A percentile compares a stretch with the other conserved stretches of the same genome.
These are phyloP conservation scores for Zymoseptoria crescenta DNA, from an alignment of 2,329 filamentous ascomycete species.

Conservation along the genomic window DNA sequence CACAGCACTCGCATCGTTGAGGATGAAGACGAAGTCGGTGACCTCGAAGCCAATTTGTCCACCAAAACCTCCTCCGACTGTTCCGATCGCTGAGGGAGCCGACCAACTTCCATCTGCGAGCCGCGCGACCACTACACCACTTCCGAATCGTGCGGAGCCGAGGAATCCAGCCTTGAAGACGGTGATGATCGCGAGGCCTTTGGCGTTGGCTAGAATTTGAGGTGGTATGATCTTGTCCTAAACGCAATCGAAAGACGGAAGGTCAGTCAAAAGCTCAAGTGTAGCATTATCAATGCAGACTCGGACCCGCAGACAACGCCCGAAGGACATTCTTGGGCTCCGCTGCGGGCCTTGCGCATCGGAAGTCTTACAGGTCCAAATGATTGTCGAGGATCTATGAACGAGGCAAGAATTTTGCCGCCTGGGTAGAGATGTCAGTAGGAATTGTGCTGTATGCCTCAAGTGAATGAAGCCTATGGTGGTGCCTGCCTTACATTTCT, in stretches of 20 bases:
- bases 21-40: slow-evolving; percentile 95
- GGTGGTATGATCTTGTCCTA: slow-evolving; percentile 90
- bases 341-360: not conserved
- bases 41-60: slow-evolving; percentile 82
- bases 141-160: slow-evolving; percentile 72
- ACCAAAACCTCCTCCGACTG: slow-evolving; percentile 72
- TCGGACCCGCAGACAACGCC: not conserved
- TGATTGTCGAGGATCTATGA: slow-evolving; percentile 85
- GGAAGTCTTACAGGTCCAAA: slow-evolving; percentile 59
- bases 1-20: slow-evolving; percentile 84
- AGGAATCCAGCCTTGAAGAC: slow-evolving; percentile 84
- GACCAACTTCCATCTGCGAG: slow-evolving; percentile 72
- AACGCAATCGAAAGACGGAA: not conserved
- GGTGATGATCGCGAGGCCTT: slow-evolving; percentile 81
- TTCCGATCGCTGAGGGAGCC: slow-evolving; percentile 72
- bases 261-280: not conserved
- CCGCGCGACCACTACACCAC: slow-evolving; percentile 72
- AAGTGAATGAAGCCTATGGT: slow-evolving; percentile 17
- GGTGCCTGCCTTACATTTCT: not conserved
- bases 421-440: slow-evolving; percentile 39
- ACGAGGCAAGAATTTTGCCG: slow-evolving; percentile 88
- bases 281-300: not conserved
- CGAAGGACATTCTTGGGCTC: not conserved
- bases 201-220: slow-evolving; percentile 78
- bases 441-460: not conserved